Evolutionary conservation across 2,329 filamentous ascomycete genomes (phyloP), one percentile per base, ranked within the genome.

Genomic region (Pseudopyrenochaeta lycopersici): DNA sequence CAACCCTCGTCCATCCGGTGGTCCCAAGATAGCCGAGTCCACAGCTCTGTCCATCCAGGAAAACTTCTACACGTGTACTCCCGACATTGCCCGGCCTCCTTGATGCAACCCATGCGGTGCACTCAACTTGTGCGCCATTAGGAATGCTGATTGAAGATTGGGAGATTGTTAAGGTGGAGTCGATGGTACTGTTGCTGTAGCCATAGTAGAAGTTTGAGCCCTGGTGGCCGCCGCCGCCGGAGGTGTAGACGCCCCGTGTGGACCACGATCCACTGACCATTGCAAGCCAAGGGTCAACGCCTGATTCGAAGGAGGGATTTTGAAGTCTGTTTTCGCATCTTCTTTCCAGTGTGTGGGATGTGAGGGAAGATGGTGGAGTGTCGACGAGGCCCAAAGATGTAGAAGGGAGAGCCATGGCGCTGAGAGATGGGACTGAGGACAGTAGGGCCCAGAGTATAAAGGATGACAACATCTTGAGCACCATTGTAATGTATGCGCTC

Each of bases 291-390:
- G 64, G 56, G 3, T 36, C 18, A 17, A 45, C 6, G 30, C 15
- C 20, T 32, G 56, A 33, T 41, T 64, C 62, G 48, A 68, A 68
- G 15, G 61, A 61, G 0, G 63, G 63, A 42, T 68, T 68, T 17
- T 14, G 30, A 36, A 66, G 27, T 30, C 35, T 35, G 46, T 68
- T 65, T 7, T 48, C 46, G 41, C 58, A 57, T 45, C 41, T 52
- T 38, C 55, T 53, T 7, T 43, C 17, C 3, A 32, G 17, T 5
- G 46, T 10, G 14, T 44, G 40, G 18, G 40, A 7, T 44, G 4
- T 29, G 23, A 21, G 10, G 27, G 33, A 3, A 12, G 31, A 36
- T 30, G 46, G 30, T 48, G 14, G 50, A 38, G 40, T 38, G 35
- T 29, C 21, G 6, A 30, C 15, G 4, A 30, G 14, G 40, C 15